Conservation (phyloP, 306 rosid genomes). For the Astragalus membranaceus region DNA sequence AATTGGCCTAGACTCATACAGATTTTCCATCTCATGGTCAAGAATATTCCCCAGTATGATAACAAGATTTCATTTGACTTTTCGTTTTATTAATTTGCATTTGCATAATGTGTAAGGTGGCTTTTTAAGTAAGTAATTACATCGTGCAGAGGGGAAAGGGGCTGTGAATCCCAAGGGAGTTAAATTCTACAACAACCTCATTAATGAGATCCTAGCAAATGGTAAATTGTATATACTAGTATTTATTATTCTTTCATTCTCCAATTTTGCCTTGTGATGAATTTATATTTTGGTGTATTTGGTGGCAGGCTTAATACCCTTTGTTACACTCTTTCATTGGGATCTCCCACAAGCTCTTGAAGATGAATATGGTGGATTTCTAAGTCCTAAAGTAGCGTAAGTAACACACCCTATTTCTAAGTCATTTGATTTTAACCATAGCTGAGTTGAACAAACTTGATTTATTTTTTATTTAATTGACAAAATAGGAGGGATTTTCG, state of each 20-base stretch:
- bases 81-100: background rate
- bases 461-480: background rate
- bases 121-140: background rate
- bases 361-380: slow-evolving; percentile 43
- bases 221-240: slow-evolving; percentile 14
- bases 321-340: slow-evolving; percentile 50
- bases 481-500: slow-evolving; percentile 31
- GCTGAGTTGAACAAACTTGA: no score
- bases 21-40: slow-evolving; percentile 59
- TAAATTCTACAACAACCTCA: slow-evolving; percentile 45
- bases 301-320: slow-evolving; percentile 28
- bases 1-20: slow-evolving; percentile 44
- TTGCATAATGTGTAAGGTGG: background rate
- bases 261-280: background rate
- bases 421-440: no score
- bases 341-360: slow-evolving; percentile 50
- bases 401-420: no score
- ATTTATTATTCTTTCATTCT: background rate
- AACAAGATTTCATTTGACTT: background rate
- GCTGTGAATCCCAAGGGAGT: slow-evolving; percentile 29
- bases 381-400: slow-evolving; percentile 19
- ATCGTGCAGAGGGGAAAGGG: slow-evolving; percentile 32
- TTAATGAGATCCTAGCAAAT: slow-evolving; percentile 33
- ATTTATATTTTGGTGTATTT: background rate
- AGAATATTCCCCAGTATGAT: slow-evolving; percentile 46